Percentiles rank a stretch among this genome's conserved stretches.
phyloP scores from a whole-genome alignment of 768 basidiomycete genomes.

The Podaxis sp. region DNA sequence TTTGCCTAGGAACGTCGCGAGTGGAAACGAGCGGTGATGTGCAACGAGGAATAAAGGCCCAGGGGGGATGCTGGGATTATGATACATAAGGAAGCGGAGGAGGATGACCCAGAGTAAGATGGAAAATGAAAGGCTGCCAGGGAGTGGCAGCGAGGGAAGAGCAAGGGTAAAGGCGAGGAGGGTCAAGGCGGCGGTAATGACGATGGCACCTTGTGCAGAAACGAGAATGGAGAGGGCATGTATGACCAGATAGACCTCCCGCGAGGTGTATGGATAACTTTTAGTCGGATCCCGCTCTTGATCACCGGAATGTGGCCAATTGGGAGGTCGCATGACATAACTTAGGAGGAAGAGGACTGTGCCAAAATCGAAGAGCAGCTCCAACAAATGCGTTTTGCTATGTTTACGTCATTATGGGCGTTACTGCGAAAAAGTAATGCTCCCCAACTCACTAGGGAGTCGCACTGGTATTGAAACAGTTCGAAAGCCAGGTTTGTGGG shows the following conservation, averaged over 20 bases:
- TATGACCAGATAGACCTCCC: constrained; percentile 3
- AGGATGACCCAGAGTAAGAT: constrained; percentile 38
- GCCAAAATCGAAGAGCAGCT: constrained; percentile 28
- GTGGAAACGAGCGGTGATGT: constrained; percentile 39
- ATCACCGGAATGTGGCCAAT: constrained; percentile 8
- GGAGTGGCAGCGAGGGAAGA: constrained; percentile 32
- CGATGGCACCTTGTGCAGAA: neutral
- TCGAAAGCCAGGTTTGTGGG: neutral
- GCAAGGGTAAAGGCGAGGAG: constrained; percentile 43
- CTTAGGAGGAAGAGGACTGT: neutral
- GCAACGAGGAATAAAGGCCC: constrained; percentile 43
- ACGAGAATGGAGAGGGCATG: constrained; percentile 5
- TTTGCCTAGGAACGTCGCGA: constrained; percentile 39
- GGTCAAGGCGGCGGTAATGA: constrained; percentile 32
- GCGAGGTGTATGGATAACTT: neutral
- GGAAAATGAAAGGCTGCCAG: constrained; percentile 37
- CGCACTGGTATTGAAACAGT: neutral
- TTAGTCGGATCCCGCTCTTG: neutral
- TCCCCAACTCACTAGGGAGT: constrained; percentile 14
- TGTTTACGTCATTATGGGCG: neutral
- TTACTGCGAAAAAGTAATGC: neutral
- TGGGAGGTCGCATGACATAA: constrained; percentile 7
- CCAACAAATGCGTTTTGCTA: constrained; percentile 45
- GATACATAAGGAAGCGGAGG: constrained; percentile 43
- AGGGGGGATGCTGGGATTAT: constrained; percentile 37